Evolutionary conservation across 305 asterid genomes (phyloP).

Genomic region (Solanum aculeatissimum): DNA sequence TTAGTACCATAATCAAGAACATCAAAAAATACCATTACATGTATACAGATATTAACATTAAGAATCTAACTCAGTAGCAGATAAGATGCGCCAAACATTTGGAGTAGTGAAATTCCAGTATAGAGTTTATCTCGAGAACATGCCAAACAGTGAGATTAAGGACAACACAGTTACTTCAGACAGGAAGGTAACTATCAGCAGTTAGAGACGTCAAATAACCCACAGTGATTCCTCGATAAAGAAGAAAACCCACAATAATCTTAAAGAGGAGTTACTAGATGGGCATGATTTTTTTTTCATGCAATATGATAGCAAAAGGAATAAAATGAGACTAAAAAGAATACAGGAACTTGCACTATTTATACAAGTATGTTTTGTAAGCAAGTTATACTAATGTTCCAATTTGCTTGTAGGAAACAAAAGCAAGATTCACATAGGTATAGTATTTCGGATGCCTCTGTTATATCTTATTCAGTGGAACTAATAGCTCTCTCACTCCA

Average conservation of each 20-base stretch:
- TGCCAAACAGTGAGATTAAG: not conserved
- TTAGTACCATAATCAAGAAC: not conserved
- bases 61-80: not conserved
- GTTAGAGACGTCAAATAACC: not conserved
- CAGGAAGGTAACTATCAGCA: not conserved
- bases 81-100: not conserved
- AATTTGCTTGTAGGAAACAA: not conserved
- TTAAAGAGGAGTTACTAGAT: not conserved
- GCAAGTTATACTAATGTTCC: not conserved
- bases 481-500: not conserved
- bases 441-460: not conserved
- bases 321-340: not conserved
- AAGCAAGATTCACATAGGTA: not conserved
- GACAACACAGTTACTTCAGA: not conserved
- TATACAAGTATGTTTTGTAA: not conserved
- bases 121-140: not conserved
- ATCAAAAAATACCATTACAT: not conserved
- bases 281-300: not conserved
- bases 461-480: not conserved
- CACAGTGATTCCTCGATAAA: not conserved
- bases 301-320: not conserved
- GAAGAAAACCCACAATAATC: not conserved
- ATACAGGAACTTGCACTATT: not conserved
- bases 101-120: not conserved
- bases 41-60: not conserved